Evolutionary conservation across 106 monocot species (phyloP).

Genomic region (Dendrobium huoshanense): DNA sequence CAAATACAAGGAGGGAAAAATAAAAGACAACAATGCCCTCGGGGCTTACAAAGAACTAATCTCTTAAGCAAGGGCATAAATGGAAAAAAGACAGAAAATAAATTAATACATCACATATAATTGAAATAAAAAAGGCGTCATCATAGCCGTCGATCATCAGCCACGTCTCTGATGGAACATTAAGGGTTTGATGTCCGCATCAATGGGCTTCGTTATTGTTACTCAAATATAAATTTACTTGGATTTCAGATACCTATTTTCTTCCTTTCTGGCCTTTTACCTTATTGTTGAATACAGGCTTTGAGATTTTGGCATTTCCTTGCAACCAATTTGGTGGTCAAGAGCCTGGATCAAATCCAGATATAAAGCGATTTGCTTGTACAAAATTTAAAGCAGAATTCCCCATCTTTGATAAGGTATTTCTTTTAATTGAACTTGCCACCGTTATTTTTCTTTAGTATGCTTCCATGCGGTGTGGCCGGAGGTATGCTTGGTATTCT

Average conservation of each 20-base stretch:
- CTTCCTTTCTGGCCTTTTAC: background rate
- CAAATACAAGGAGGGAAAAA: no score
- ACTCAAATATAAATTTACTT: background rate
- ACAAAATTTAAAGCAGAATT: constrained; percentile 98
- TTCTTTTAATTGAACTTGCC: background rate
- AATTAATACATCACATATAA: no score
- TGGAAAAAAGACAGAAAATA: no score
- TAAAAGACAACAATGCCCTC: no score
- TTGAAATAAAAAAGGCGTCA: no score
- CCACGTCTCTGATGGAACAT: no score
- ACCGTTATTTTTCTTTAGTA: background rate
- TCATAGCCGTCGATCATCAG: no score
- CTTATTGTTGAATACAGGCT: constrained; percentile 38
- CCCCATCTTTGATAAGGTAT: constrained; percentile 96
- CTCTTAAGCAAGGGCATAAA: no score
- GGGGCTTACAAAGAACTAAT: no score
- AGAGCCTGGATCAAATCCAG: constrained; percentile 86
- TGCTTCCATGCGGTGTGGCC: background rate
- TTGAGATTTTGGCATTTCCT: constrained; percentile 96
- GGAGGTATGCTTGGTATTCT: background rate
- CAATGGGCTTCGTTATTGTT: background rate
- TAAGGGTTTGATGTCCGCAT: no score
- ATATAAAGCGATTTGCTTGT: constrained; percentile 97
- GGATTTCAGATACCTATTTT: background rate
- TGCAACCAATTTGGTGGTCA: constrained; percentile 98